Conservation (phyloP, 306 rosid genomes). For the Hippophae tibetana region DNA sequence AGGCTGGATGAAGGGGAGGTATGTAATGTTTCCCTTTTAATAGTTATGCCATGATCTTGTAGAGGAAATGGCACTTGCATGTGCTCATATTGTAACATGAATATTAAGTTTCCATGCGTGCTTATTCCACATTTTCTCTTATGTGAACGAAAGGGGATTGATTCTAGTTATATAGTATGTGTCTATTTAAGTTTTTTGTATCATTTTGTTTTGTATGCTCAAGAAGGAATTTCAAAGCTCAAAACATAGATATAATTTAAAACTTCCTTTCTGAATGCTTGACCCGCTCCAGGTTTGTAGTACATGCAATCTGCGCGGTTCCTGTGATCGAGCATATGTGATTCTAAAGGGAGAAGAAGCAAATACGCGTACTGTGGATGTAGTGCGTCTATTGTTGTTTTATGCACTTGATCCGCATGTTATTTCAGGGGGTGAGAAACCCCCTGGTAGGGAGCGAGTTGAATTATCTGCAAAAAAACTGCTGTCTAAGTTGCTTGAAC, state of each 20-base stretch:
- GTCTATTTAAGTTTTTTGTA: neutral
- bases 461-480: conserved; percentile 73
- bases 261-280: neutral
- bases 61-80: neutral
- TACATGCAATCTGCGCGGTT: conserved; percentile 67
- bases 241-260: neutral
- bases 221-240: conserved; percentile 1
- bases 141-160: too few species aligned
- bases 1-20: conserved; percentile 89
- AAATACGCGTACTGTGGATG: conserved; percentile 79
- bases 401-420: conserved; percentile 75
- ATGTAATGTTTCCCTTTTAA: conserved; percentile 24
- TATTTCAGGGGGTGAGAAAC: conserved; percentile 57
- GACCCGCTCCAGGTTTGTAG: conserved; percentile 58
- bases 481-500: conserved; percentile 54
- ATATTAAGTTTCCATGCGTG: too few species aligned
- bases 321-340: conserved; percentile 91
- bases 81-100: neutral
- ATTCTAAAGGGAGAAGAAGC: conserved; percentile 54
- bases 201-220: neutral
- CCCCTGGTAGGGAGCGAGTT: conserved; percentile 52
- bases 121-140: too few species aligned
- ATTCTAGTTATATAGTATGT: too few species aligned
- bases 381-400: conserved; percentile 60
- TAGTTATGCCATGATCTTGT: conserved; percentile 5